These are phyloP conservation scores for Lyophyllum semitale DNA, from an alignment of 768 basidiomycete species.

Conservation along the genomic window DNA sequence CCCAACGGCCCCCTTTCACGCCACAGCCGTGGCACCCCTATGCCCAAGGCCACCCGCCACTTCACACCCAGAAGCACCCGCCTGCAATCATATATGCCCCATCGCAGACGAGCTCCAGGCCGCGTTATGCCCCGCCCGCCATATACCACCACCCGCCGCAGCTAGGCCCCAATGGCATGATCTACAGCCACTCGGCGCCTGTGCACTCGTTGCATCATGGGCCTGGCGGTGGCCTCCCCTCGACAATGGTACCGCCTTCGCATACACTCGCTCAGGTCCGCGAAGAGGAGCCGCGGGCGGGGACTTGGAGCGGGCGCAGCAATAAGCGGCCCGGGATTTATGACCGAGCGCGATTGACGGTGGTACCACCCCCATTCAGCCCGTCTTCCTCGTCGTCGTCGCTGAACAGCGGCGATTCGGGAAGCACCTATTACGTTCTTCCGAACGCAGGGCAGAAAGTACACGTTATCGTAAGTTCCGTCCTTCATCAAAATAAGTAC, in stretches of 20 bases:
- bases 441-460: slow-evolving; percentile 74
- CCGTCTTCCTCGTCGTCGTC: slow-evolving; percentile 39
- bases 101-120: slow-evolving; percentile 40
- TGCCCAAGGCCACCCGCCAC: slow-evolving; percentile 24
- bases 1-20: slow-evolving; percentile 6
- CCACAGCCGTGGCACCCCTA: slow-evolving; percentile 37
- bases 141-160: slow-evolving; percentile 58
- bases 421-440: slow-evolving; percentile 75
- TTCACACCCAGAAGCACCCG: slow-evolving; percentile 43
- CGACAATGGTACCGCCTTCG: slow-evolving; percentile 34
- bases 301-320: slow-evolving; percentile 19
- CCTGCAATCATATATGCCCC: slow-evolving; percentile 64
- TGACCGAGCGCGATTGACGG: slow-evolving; percentile 26
- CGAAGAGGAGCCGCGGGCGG: slow-evolving; percentile 32
- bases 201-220: slow-evolving; percentile 34
- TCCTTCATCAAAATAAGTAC: slow-evolving; percentile 12
- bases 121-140: slow-evolving; percentile 61
- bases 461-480: slow-evolving; percentile 71
- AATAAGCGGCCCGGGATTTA: slow-evolving; percentile 20
- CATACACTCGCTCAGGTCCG: slow-evolving; percentile 34
- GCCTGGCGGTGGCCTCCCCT: slow-evolving; percentile 23
- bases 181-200: slow-evolving; percentile 71
- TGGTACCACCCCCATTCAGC: slow-evolving; percentile 19
- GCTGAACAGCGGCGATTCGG: slow-evolving; percentile 55
- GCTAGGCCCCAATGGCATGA: slow-evolving; percentile 60